Evolutionary conservation across 441 rosid species (phyloP), one percentile per base, ranked within the genome.

Genomic region (Erysimum cheiri): DNA sequence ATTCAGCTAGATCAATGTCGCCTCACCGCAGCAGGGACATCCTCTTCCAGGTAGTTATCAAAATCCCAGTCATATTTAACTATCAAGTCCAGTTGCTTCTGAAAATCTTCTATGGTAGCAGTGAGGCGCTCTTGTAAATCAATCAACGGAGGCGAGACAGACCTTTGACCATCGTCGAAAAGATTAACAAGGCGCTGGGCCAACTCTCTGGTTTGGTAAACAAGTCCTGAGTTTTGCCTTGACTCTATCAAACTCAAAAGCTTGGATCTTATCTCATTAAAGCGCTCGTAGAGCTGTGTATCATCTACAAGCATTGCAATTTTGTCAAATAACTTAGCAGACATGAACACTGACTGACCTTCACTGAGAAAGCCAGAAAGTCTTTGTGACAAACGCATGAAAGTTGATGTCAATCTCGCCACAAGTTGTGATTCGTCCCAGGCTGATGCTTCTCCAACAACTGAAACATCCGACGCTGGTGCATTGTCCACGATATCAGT

Each of bases 11-110:
- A 73, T 65, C 64, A 73, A 80, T 79, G 87, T 87, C 80, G 79
- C 96, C 98, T 87, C 88, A 94, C 98, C 96, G 83, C 96, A 80
- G 93, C 87, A 85, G 98, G 97, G 72, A 94, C 91, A 85, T 94
- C 98, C 78, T 94, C 98, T 78, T 89, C 96, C 62, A 91, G 73
- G 82, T 91, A 93, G 74, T 85, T 78, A 82, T 94, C 97, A 69
- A 94, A 94, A 81, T 94, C 98, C 98, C 98, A 91, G 78, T 94
- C 91, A 84, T 91, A 91, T 74, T 85, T 82, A 72, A 90, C 80
- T 9, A 94, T 91, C 85, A 94, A 78, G 68, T 91, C 98, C 46
- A 94, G 88, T 69, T 91, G 98, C 74, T 88, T 94, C 86, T 90
- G 97, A 70, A 92, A 87, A 82, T 94, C 96, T 76, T 88, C 98